Evolutionary conservation across 129 eudicot genomes (phyloP).

Genomic region (Deinandra increscens): DNA sequence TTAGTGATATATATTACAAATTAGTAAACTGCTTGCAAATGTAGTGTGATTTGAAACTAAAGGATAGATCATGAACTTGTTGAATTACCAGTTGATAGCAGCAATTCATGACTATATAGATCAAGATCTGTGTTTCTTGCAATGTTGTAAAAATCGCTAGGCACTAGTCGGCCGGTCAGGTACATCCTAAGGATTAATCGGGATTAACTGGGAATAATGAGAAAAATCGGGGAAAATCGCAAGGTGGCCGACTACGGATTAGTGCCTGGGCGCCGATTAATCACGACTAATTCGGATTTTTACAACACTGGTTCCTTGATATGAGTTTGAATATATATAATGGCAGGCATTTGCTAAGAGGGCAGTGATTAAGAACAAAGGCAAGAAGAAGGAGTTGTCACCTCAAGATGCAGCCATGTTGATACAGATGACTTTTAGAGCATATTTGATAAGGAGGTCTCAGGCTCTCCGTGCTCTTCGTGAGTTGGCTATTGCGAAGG

Average conservation of each 20-base stretch:
- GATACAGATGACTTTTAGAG: conserved; percentile 79
- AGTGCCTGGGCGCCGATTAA: too few relatives aligned
- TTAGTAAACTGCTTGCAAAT: background rate
- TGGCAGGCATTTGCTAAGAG: conserved; percentile 69
- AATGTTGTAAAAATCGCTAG: too few relatives aligned
- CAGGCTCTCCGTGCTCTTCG: conserved; percentile 87
- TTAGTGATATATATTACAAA: background rate
- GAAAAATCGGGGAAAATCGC: too few relatives aligned
- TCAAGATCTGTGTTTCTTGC: conserved; percentile 5
- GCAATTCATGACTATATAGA: background rate
- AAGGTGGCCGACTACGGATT: too few relatives aligned
- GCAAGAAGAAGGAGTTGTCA: conserved; percentile 82
- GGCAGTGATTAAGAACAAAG: conserved; percentile 35
- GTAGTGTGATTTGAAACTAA: background rate
- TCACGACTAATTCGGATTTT: too few relatives aligned
- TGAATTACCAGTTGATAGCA: background rate
- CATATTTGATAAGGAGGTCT: conserved; percentile 72
- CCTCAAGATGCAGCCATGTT: conserved; percentile 76
- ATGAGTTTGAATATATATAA: conserved; percentile 6
- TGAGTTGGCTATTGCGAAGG: conserved; percentile 88
- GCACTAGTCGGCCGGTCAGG: too few relatives aligned
- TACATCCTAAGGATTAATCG: too few relatives aligned
- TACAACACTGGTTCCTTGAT: too few relatives aligned
- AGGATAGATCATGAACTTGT: background rate
- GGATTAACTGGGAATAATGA: too few relatives aligned